These are phyloP conservation scores for Candida nemodendra DNA, from an alignment of 805 yeast genomes.

Conservation along the genomic window DNA sequence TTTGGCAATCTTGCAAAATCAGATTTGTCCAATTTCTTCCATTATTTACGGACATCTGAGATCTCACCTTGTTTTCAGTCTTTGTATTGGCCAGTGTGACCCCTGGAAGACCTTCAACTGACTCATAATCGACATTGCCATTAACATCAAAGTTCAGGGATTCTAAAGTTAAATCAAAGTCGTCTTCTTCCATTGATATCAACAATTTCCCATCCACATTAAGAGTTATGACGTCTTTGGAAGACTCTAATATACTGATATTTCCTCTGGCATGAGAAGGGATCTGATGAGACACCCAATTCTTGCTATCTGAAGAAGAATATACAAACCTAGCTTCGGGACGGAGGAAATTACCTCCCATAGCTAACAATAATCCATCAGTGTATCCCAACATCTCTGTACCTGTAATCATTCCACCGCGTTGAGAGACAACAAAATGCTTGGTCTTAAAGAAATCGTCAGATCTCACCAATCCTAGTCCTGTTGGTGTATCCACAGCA, in stretches of 20 bases:
- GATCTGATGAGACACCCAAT: constrained; percentile 35
- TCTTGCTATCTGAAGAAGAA: constrained; percentile 33
- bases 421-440: constrained; percentile 29
- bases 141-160: constrained; percentile 24
- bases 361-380: constrained; percentile 35
- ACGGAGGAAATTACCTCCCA: constrained; percentile 30
- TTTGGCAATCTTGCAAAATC: constrained; percentile 7
- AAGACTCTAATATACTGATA: constrained; percentile 13
- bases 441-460: constrained; percentile 43
- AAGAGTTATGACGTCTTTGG: constrained; percentile 6
- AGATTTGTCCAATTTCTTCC: constrained; percentile 14
- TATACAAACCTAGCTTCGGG: constrained; percentile 25
- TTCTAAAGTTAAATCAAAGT: constrained; percentile 7
- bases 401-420: constrained; percentile 33
- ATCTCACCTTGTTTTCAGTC: constrained; percentile 13
- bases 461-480: constrained; percentile 39
- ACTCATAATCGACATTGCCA: constrained; percentile 45
- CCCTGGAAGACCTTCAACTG: constrained; percentile 45
- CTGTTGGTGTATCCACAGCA: constrained; percentile 38
- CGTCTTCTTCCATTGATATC: constrained; percentile 3
- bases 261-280: constrained; percentile 20
- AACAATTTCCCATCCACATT: constrained; percentile 4
- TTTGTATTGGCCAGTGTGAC: constrained; percentile 41
- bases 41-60: constrained; percentile 18
- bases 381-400: constrained; percentile 35